Percentiles rank a stretch among this genome's conserved stretches.
These are phyloP conservation scores for Pseudogymnoascus verrucosus DNA, from an alignment of 2,329 filamentous ascomycete species.

Conservation along the genomic window DNA sequence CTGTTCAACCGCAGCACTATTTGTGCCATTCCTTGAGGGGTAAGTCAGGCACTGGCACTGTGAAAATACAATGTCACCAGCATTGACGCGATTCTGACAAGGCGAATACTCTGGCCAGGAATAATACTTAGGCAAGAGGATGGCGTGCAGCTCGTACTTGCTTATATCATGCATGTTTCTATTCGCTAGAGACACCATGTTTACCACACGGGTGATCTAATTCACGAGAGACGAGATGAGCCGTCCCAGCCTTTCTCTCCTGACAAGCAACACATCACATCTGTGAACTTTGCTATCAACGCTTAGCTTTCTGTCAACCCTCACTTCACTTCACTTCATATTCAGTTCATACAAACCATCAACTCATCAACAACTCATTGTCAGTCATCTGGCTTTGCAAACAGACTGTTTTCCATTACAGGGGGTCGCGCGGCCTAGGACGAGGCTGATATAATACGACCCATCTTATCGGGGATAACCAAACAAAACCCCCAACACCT, in stretches of 20 bases:
- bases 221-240: background rate
- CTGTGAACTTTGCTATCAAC: background rate
- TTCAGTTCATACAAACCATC: background rate
- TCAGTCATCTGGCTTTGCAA: background rate
- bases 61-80: background rate
- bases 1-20: background rate
- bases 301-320: background rate
- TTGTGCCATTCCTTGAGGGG: background rate
- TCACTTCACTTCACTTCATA: background rate
- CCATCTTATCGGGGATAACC: constrained; percentile 7
- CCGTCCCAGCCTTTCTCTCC: background rate
- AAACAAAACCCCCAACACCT: constrained; percentile 7
- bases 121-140: background rate
- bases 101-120: background rate
- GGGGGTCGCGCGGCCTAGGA: background rate
- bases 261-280: background rate
- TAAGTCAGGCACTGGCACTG: background rate
- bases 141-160: background rate
- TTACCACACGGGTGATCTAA: background rate
- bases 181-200: constrained; percentile 2
- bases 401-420: background rate
- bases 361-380: background rate
- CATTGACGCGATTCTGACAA: background rate
- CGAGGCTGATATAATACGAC: constrained; percentile 7
- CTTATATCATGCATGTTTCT: constrained; percentile 4